Evolutionary conservation across 2,329 filamentous ascomycete species (phyloP), one percentile per base, ranked within the genome.

Genomic region (Fonsecaea pedrosoi): DNA sequence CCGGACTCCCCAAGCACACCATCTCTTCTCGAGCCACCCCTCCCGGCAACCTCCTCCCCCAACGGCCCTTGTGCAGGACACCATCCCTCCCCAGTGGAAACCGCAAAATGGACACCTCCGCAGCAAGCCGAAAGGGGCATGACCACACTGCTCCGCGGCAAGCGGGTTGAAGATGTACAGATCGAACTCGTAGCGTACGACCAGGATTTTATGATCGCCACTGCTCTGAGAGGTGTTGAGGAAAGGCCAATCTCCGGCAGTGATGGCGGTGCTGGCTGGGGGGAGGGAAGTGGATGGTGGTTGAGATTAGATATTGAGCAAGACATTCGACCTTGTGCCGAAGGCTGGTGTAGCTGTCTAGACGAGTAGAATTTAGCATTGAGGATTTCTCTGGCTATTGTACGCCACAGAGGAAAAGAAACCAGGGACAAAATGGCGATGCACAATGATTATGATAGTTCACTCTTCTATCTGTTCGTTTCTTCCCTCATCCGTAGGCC

Each of bases 171-270:
- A 4, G 82, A 87, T 70, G 85, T 88, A 21, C 77, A 82, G 57
- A 79, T 89, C 71, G 85, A 87, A 73, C 81, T 89, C 18, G 82
- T 85, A 64, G 82, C 85, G 0, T 88, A 86, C 73, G 86, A 86
- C 69, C 78, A 83, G 66, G 80, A 86, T 62, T 89, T 84, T 72
- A 83, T 89, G 76, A 78, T 89, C 70, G 84, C 85, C 0, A 85
- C 85, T 37, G 86, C 86, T 5, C 82, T 81, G 34, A 79, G 79
- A 15, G 76, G 76, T 0, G 74, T 74, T 18, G 69, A 62, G n/a
- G 70, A 67, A 18, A 56, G 48, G 21, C 50, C 56, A 35, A 34
- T 53, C n/a, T 34, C 30, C 6, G 59, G 21, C n/a, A 25, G 34
- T 8, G 45, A 15, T 25, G 48, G 59, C n/a, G 21, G 30, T 15